Evolutionary conservation across 306 rosid genomes (phyloP).

Genomic region (Geum urbanum): DNA sequence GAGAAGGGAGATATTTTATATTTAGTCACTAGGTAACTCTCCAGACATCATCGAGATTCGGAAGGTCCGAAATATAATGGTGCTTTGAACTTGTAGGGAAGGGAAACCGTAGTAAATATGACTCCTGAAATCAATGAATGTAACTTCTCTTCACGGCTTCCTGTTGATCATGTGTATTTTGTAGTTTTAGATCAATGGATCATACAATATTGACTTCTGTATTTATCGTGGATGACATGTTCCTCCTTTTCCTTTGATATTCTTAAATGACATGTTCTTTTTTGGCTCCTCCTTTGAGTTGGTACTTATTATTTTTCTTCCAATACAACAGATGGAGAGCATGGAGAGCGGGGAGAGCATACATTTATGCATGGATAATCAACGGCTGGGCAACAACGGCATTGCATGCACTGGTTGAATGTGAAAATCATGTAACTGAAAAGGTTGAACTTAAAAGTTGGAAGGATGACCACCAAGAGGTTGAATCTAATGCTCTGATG

Average conservation of each 20-base stretch:
- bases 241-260: background rate
- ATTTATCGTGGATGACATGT: background rate
- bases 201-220: background rate
- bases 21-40: background rate
- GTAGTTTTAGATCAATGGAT: background rate
- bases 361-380: conserved; percentile 39
- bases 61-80: background rate
- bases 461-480: background rate
- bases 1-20: background rate
- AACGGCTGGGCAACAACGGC: conserved; percentile 33
- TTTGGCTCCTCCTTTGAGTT: background rate
- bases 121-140: background rate
- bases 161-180: background rate
- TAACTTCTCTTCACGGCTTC: background rate
- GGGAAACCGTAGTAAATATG: background rate
- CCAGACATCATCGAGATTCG: background rate
- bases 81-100: background rate
- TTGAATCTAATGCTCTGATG: background rate
- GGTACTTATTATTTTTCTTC: conserved; percentile 11
- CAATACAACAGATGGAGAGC: conserved; percentile 17
- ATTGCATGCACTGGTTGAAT: background rate
- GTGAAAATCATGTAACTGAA: background rate
- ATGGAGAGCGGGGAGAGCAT: conserved; percentile 61
- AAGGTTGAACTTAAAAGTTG: background rate
- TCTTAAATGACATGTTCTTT: background rate